phyloP scores from a whole-genome alignment of 2,329 filamentous ascomycete genomes.

The Ceratocystis huliohia region DNA sequence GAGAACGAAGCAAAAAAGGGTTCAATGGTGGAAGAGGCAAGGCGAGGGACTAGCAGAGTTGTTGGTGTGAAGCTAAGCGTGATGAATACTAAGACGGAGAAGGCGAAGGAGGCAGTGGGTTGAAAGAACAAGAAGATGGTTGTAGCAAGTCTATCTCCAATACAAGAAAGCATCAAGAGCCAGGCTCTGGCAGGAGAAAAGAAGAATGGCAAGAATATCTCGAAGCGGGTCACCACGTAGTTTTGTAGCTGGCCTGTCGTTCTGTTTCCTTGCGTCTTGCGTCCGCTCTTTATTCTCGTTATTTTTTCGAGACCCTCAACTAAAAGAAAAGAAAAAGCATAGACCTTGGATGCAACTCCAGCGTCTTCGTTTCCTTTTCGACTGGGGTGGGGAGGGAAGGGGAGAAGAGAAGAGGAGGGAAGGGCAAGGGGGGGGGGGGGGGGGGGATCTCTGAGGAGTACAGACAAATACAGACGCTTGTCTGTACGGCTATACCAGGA shows the following conservation, averaged over 20 bases:
- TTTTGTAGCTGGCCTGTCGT: slow-evolving; percentile 18
- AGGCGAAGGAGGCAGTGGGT: background rate
- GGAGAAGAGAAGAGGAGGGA: too few species aligned
- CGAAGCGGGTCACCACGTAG: slow-evolving; percentile 14
- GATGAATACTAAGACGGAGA: slow-evolving; percentile 10
- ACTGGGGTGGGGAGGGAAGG: slow-evolving; percentile 12
- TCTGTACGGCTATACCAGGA: background rate
- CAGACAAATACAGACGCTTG: slow-evolving; percentile 9
- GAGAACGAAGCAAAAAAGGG: background rate
- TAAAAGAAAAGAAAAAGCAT: slow-evolving; percentile 10
- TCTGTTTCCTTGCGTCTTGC: slow-evolving; percentile 8
- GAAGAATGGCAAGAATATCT: background rate
- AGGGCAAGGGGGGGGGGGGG: background rate
- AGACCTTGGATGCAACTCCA: slow-evolving; percentile 19
- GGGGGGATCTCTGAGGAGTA: background rate
- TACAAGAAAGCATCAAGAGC: slow-evolving; percentile 14
- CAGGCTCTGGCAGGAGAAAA: slow-evolving; percentile 15
- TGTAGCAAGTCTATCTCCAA: background rate
- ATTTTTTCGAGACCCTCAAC: slow-evolving; percentile 11
- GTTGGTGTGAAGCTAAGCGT: background rate
- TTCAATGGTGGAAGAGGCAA: background rate
- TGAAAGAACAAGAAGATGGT: background rate
- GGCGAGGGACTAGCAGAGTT: background rate
- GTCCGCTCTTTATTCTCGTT: background rate
- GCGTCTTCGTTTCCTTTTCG: slow-evolving; percentile 17